Base-by-base conservation (phyloP, 495 filamentous ascomycete genomes). In the Hyaloscypha bicolor region DNA sequence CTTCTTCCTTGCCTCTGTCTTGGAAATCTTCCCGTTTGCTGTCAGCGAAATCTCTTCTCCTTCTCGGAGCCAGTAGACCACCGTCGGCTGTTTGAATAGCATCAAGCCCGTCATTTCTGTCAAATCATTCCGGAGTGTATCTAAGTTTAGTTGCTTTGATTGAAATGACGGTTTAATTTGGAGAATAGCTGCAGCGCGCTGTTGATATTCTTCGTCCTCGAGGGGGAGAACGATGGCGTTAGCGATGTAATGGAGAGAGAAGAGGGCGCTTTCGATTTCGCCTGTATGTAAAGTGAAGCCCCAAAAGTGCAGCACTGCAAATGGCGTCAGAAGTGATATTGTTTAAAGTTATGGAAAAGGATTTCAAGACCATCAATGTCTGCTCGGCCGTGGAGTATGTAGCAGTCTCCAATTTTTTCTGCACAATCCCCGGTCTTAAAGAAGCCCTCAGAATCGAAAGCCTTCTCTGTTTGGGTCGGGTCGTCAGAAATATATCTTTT, bases 391-490 rank as follows among this genome's bases (percentile, higher is more conserved):
- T 59, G 21, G 25, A 65, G 63, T 6, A 42, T 30, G 55, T 59
- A 60, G 53, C 63, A 59, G 29, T 65, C 63, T 12, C 63, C 63
- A n/a, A 65, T 12, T 53, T 48, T 58, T 32, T 48, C 33, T 21
- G 55, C 63, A 59, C 53, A 65, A 59, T 65, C 63, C 11, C 63
- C 63, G 32, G 63, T 65, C 63, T 65, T 65, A 53, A 65, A 65
- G 37, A 48, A 65, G 37, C 63, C 63, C 9, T 65, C 63, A 1
- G 32, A 58, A 35, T 65, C 63, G 30, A 65, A 65, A 48, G 63
- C 63, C 25, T 60, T 65, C 25, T 65, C 55, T 6, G 63, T 65
- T 48, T 48, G 55, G 53, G 55, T 65, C 35, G 63, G 63, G 48
- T 65, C 63, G 42, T 65, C 55, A 19, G 63, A 65, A 32, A 65